phyloP scores from a whole-genome alignment of 2,329 filamentous ascomycete genomes.

The Nigrospora sphaerica region DNA sequence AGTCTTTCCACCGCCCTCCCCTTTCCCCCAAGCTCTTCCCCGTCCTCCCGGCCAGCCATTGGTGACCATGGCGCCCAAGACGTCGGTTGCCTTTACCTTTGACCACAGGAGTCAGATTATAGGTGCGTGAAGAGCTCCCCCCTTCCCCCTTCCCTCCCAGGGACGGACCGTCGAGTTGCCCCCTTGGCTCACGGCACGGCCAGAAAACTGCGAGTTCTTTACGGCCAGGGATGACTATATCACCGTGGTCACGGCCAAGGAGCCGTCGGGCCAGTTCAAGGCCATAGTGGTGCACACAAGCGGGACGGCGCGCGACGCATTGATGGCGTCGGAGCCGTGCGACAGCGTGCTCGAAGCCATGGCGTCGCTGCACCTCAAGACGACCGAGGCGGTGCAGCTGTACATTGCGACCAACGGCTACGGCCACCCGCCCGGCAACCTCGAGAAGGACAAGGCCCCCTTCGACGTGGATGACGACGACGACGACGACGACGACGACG shows the following conservation, averaged over 20 bases:
- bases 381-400: conserved; percentile 18
- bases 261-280: conserved; percentile 11
- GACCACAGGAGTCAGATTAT: conserved; percentile 18
- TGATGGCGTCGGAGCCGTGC: conserved; percentile 15
- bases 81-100: conserved; percentile 4
- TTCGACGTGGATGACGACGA: conserved; percentile 3
- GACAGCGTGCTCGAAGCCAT: conserved; percentile 12
- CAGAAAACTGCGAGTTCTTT: conserved; percentile 22
- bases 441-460: conserved; percentile 5
- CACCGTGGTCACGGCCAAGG: conserved; percentile 14
- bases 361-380: conserved; percentile 18
- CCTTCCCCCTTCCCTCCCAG: no score
- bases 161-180: no score
- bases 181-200: neutral
- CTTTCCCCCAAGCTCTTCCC: neutral
- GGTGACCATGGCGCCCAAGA: neutral
- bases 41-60: neutral
- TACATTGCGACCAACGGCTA: conserved; percentile 19
- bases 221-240: conserved; percentile 15
- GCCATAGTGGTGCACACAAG: conserved; percentile 14
- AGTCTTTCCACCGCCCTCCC: neutral
- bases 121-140: conserved; percentile 9
- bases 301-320: conserved; percentile 11
- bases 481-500: conserved; percentile 10
- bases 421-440: conserved; percentile 11